Percentiles rank a stretch among this genome's conserved stretches.
Conservation (phyloP, 495 filamentous ascomycete genomes). For the Talaromyces wortmannii region DNA sequence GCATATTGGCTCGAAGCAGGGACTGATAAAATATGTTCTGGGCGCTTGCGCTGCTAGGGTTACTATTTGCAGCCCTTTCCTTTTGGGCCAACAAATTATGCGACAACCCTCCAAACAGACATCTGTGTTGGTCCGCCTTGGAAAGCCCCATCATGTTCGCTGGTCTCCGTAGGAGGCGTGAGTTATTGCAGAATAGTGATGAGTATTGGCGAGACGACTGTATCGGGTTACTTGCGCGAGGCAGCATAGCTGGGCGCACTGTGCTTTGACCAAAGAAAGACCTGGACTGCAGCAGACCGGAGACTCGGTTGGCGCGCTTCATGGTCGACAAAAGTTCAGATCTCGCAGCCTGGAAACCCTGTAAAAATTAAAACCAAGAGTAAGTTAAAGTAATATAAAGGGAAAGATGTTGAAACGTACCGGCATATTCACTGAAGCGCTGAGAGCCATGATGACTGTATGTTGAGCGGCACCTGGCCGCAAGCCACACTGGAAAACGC, state of each 20-base stretch:
- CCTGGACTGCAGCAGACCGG: slow-evolving; percentile 4
- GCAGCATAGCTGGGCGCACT: slow-evolving; percentile 1
- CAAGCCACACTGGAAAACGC: slow-evolving; percentile 10
- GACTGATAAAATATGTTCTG: slow-evolving; percentile 93
- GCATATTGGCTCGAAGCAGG: slow-evolving; percentile 85
- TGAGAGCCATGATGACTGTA: slow-evolving; percentile 42
- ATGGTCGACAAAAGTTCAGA: slow-evolving; percentile 29
- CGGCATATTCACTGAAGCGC: slow-evolving; percentile 31
- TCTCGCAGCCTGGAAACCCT: slow-evolving; percentile 32
- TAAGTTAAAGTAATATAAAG: neutral
- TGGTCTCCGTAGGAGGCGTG: slow-evolving; percentile 15
- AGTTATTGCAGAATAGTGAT: slow-evolving; percentile 23
- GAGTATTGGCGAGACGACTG: slow-evolving; percentile 27
- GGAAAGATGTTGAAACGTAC: slow-evolving; percentile 15
- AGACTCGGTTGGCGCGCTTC: neutral
- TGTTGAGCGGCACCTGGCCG: slow-evolving; percentile 37
- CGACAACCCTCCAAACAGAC: slow-evolving; percentile 49
- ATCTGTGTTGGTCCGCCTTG: slow-evolving; percentile 33
- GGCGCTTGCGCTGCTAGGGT: slow-evolving; percentile 73
- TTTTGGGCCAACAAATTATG: slow-evolving; percentile 58
- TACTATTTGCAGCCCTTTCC: slow-evolving; percentile 87
- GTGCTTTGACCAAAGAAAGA: neutral
- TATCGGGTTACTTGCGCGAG: slow-evolving; percentile 6
- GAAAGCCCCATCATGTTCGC: slow-evolving; percentile 17
- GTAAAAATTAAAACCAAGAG: neutral